Conservation (phyloP, 345 rosid species). For the Eucalyptus curtisii region DNA sequence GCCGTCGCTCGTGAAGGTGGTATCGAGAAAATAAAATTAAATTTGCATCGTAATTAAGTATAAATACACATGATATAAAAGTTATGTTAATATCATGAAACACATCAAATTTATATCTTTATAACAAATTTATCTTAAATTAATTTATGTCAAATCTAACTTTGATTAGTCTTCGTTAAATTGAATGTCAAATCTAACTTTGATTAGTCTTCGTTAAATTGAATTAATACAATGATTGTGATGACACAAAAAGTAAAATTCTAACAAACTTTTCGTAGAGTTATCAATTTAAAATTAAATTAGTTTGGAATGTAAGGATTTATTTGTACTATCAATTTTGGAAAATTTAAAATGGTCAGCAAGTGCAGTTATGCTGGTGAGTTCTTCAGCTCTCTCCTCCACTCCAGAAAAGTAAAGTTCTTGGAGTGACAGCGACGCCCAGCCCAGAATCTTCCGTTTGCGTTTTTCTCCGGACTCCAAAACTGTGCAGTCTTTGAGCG, state of each 20-base stretch:
- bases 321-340: no score
- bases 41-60: not conserved
- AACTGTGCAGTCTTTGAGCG: not conserved
- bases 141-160: no score
- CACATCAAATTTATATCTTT: no score
- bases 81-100: not conserved
- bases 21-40: no score
- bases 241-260: no score
- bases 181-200: no score
- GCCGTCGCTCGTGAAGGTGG: not conserved
- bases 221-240: no score
- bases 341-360: not conserved
- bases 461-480: not conserved
- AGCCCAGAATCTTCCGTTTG: not conserved
- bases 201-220: no score
- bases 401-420: constrained; percentile 17
- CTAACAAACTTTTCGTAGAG: accelerated
- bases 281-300: no score
- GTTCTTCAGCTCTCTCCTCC: not conserved
- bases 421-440: not conserved
- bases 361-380: not conserved
- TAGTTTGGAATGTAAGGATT: no score
- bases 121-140: no score
- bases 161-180: no score
- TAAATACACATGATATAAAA: not conserved